Percentiles rank a stretch among this genome's conserved stretches.
Evolutionary conservation across 2,329 filamentous ascomycete species (phyloP).

Genomic region (Fusarium camptoceras): DNA sequence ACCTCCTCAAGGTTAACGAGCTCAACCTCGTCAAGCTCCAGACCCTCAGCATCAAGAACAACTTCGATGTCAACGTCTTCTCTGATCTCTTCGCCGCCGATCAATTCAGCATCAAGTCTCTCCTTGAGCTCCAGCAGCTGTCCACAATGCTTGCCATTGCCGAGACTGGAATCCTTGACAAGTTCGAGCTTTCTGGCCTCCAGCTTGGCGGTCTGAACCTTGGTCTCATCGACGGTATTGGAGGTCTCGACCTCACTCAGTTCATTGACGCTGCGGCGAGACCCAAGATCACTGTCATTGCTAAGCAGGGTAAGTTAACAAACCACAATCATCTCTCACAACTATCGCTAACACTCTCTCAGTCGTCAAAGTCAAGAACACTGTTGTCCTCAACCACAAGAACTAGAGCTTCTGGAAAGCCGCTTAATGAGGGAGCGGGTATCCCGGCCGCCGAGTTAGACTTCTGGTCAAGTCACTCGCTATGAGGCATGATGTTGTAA

Average conservation of each 20-base stretch:
- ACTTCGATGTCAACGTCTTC: conserved; percentile 59
- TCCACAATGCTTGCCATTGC: conserved; percentile 53
- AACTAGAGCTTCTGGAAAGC: conserved; percentile 1
- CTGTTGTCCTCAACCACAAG: not conserved
- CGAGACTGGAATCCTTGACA: conserved; percentile 47
- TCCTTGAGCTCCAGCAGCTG: conserved; percentile 57
- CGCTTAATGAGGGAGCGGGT: conserved; percentile 25
- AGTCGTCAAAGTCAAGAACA: conserved; percentile 26
- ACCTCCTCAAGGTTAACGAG: conserved; percentile 60
- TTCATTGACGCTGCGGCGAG: conserved; percentile 47
- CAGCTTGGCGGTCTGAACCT: conserved; percentile 47
- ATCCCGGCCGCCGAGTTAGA: conserved; percentile 18
- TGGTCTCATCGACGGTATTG: conserved; percentile 47
- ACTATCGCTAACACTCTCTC: not conserved
- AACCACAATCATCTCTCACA: fast-evolving
- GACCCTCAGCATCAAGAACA: conserved; percentile 55
- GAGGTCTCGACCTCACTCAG: conserved; percentile 45
- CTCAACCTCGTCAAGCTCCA: conserved; percentile 59
- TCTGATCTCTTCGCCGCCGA: conserved; percentile 56
- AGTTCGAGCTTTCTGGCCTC: conserved; percentile 46
- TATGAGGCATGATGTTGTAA: conserved; percentile 4
- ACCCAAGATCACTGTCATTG: conserved; percentile 48
- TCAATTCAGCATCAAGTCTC: conserved; percentile 55
- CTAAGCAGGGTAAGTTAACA: conserved; percentile 38
- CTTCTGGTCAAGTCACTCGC: conserved; percentile 19